Base-by-base conservation (phyloP, 345 rosid species). In the Citrus hindsii region DNA sequence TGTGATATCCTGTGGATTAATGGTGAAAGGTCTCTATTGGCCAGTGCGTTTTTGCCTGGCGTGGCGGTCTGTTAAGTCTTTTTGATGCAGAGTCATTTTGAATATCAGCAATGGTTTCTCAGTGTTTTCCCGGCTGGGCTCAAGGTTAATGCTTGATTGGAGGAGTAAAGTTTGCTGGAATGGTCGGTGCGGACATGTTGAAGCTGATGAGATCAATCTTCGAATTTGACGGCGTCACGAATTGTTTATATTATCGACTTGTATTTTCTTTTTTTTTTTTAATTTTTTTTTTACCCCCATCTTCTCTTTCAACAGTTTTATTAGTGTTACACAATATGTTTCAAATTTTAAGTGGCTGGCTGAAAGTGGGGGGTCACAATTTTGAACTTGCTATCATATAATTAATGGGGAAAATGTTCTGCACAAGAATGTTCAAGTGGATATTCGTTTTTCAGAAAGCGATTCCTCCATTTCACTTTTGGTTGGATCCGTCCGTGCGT, bases 401-500 rank as follows among this genome's bases (percentile, higher is more conserved):
- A 46, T 3, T 13, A 46, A 46, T 3, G 51, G 4, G 18, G 48
- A 42, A 42, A 42, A 10, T 42, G 48, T 13, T 13, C 4, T 12
- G 51, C 51, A 46, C 51, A 46, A 13, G 16, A 46, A 46, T 46
- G 18, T 13, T 46, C 16, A 13, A 13, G 51, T 13, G 18, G 14
- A 46, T 46, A 46, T 46, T 0, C 4, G 12, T 24, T 24, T 24
- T 60, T 25, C 13, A 24, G 13, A 9, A 16, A 14, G 51, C 2
- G 5, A 6, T 25, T 27, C 35, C 18, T 14, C 2, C 21, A 63
- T 12, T 13, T 35, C 76, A 30, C 56, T 10, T 64, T 76, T 79
- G 30, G 74, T 76, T 74, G 1, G 76, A 67, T 10, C 84, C 80
- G 59, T 79, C 86, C 9, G 83, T 69, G 35, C 84, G 82, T 3